Evolutionary conservation across 352 stramenopile species (phyloP), one percentile per base, ranked within the genome.

Genomic region (Peronospora belbahrii): DNA sequence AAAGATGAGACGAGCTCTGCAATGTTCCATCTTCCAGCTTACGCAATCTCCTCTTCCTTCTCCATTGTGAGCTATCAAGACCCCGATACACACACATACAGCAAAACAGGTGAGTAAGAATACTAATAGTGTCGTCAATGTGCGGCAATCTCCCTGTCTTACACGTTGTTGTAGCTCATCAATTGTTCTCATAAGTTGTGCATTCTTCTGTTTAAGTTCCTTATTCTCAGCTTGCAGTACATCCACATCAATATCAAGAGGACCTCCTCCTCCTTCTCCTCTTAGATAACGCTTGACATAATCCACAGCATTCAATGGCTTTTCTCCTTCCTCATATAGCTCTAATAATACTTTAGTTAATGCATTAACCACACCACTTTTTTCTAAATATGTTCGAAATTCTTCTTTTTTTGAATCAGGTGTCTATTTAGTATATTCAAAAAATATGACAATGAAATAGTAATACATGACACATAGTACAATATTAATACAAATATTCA

Each of bases 261-360:
- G 85, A 13, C 86, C 88, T 8, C 92, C 92, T 70, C n/a, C n/a
- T n/a, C n/a, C n/a, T n/a, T n/a, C n/a, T n/a, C n/a, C n/a, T n/a
- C n/a, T n/a, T n/a, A 98, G 88, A 74, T 97, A 98, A 40, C 78
- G 78, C 73, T 97, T 97, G 62, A 99, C 88, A 64, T 99, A 99
- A 50, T 98, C 95, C 20, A 98, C 88, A 1, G 95, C 93, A 64
- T 98, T 97, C n/a, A 75, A 47, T 4, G 96, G 95, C 28, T 96
- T 88, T 48, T 99, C 89, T 7, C 78, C 74, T 65, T 98, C 96
- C 65, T 98, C 92, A 63, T 98, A 98, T 15, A 98, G 74, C 2
- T 90, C 93, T 34, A 98, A 93, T 13, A 99, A 68, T 14, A 97
- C 89, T 58, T 98, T 98, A 22, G 95, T 99, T 9, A 99, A 67